Evolutionary conservation across 768 basidiomycete species (phyloP).

Genomic region (Boletus rubescentipes): DNA sequence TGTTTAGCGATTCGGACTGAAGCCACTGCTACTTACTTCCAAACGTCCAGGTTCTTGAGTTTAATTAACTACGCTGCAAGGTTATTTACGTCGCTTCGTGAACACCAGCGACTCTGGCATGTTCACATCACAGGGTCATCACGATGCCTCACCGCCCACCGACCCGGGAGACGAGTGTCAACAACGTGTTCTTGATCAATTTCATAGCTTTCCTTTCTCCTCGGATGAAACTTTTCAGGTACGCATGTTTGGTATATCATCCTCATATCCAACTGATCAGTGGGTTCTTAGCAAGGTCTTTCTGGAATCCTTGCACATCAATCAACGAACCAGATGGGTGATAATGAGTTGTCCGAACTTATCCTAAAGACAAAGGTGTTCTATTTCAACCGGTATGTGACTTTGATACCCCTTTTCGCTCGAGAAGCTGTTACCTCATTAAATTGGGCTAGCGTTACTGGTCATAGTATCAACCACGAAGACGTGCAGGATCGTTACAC

Average conservation of each 20-base stretch:
- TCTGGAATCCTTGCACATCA: conserved; percentile 51
- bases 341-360: conserved; percentile 45
- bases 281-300: conserved; percentile 59
- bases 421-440: conserved; percentile 30
- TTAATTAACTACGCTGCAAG: conserved; percentile 4
- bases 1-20: too few relatives aligned
- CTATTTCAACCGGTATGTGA: conserved; percentile 64
- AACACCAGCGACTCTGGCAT: conserved; percentile 9
- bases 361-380: conserved; percentile 59
- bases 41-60: not conserved
- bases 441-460: conserved; percentile 29
- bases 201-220: conserved; percentile 50
- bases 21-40: not conserved
- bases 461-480: conserved; percentile 28
- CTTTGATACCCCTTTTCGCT: conserved; percentile 16
- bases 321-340: conserved; percentile 33
- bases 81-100: conserved; percentile 15
- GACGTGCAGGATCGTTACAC: conserved; percentile 20
- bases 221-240: conserved; percentile 63
- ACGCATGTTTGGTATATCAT: conserved; percentile 8
- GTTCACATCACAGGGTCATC: conserved; percentile 16
- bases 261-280: not conserved
- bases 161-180: conserved; percentile 16
- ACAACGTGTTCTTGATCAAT: conserved; percentile 31
- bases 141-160: conserved; percentile 3